Evolutionary conservation across 352 stramenopile species (phyloP).

Genomic region (Globisporangium takayamanum): DNA sequence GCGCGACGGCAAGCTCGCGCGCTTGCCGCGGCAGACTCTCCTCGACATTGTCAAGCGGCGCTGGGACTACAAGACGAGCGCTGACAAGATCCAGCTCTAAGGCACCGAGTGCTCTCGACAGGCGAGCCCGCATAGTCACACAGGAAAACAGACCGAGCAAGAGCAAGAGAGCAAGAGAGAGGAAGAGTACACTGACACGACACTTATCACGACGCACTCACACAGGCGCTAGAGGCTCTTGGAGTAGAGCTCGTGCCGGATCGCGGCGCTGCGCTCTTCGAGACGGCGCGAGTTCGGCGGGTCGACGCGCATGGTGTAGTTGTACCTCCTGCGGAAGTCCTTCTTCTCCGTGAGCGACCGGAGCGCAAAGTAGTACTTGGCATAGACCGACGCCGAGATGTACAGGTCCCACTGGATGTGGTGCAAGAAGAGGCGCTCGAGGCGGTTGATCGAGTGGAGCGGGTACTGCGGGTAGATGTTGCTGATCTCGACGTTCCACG

Average conservation of each 20-base stretch:
- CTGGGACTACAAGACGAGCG: constrained; percentile 79
- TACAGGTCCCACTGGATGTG: constrained; percentile 99
- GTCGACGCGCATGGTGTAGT: constrained; percentile 85
- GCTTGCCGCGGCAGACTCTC: constrained; percentile 49
- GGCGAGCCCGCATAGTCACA: too few species aligned
- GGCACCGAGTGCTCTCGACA: constrained; percentile 1
- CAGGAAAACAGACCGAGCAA: not conserved
- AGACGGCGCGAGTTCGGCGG: constrained; percentile 82
- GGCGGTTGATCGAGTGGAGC: constrained; percentile 95
- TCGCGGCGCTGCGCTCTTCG: constrained; percentile 76
- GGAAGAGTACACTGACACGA: not conserved
- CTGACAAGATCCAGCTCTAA: constrained; percentile 62
- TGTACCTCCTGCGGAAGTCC: constrained; percentile 87
- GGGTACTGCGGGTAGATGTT: constrained; percentile 98
- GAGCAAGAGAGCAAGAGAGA: not conserved
- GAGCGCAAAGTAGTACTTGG: constrained; percentile 99
- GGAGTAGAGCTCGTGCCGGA: constrained; percentile 80
- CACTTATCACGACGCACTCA: not conserved
- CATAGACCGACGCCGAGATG: constrained; percentile 92
- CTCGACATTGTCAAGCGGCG: constrained; percentile 67
- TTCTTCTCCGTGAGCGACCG: constrained; percentile 89
- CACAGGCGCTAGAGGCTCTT: constrained; percentile 67
- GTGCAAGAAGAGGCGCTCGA: constrained; percentile 96
- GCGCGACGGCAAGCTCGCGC: constrained; percentile 63
- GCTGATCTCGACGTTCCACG: constrained; percentile 98